phyloP scores from a whole-genome alignment of 495 filamentous ascomycete genomes.

The Daldinia concentrica region DNA sequence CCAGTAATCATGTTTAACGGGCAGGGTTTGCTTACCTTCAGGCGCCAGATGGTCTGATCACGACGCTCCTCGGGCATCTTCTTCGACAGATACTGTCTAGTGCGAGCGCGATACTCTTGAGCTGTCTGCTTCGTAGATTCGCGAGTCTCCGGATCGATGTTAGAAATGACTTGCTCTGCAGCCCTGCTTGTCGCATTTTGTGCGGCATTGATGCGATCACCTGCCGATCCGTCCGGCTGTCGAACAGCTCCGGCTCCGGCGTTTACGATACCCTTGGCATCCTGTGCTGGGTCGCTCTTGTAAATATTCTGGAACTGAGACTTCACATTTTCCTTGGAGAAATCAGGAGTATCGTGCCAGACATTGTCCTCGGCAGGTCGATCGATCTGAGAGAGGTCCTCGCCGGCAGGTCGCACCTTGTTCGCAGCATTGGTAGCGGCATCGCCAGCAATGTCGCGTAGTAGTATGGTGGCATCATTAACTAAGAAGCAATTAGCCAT shows the following conservation, averaged over 20 bases:
- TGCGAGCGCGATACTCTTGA: constrained; percentile 62
- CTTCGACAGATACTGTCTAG: constrained; percentile 75
- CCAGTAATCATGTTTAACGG: neutral
- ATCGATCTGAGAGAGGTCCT: constrained; percentile 81
- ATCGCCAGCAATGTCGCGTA: constrained; percentile 91
- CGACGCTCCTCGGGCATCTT: constrained; percentile 95
- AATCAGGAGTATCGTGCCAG: constrained; percentile 90
- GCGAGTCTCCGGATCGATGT: constrained; percentile 56
- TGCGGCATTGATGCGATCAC: constrained; percentile 57
- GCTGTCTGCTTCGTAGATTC: constrained; percentile 50
- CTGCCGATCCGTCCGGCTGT: constrained; percentile 63
- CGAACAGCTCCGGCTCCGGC: constrained; percentile 41
- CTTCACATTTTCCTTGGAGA: constrained; percentile 76
- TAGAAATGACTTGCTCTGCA: constrained; percentile 60
- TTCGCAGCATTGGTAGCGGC: constrained; percentile 84
- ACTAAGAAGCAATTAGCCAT: constrained; percentile 64
- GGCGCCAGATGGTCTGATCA: constrained; percentile 87
- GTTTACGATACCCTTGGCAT: constrained; percentile 56
- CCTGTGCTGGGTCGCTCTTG: constrained; percentile 64
- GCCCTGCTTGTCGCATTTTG: constrained; percentile 61
- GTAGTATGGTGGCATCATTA: constrained; percentile 81
- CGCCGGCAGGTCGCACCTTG: constrained; percentile 78
- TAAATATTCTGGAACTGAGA: constrained; percentile 68
- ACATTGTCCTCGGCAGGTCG: constrained; percentile 84
- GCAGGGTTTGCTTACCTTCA: constrained; percentile 64